Percentiles rank a stretch among this genome's conserved stretches.
Evolutionary conservation across 139 green algal species (phyloP).

Genomic region (Tetraselmis striata): DNA sequence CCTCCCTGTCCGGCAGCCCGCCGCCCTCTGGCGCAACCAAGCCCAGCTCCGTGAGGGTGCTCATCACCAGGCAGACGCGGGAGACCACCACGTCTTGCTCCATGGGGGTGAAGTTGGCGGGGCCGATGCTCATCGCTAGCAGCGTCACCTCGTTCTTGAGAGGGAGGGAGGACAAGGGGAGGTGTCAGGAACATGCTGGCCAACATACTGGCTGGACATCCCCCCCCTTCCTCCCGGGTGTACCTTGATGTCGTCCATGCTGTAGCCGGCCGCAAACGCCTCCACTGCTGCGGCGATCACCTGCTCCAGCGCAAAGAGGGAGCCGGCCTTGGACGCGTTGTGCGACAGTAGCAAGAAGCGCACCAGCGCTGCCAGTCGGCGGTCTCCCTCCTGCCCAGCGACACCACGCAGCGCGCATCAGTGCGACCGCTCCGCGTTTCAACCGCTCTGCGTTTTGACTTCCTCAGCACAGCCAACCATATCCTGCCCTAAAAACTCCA

Average conservation of each 20-base stretch:
- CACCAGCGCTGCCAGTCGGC: not conserved
- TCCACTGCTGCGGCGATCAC: not conserved
- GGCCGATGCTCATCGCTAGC: not conserved
- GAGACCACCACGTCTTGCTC: not conserved
- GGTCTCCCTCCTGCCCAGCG: not conserved
- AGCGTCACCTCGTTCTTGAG: not conserved
- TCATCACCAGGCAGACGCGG: not conserved
- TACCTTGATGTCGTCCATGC: not conserved
- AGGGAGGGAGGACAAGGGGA: not conserved
- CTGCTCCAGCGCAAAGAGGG: not conserved
- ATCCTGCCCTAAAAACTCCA: too few relatives aligned
- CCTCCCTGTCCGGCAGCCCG: not conserved
- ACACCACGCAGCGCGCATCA: too few relatives aligned
- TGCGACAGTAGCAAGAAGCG: not conserved
- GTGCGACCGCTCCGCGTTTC: too few relatives aligned
- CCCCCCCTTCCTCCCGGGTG: too few relatives aligned
- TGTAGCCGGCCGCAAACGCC: not conserved
- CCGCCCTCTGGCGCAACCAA: not conserved
- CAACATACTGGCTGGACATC: too few relatives aligned
- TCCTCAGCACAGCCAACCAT: too few relatives aligned
- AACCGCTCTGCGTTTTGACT: too few relatives aligned
- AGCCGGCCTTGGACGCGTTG: not conserved
- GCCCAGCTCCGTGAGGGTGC: not conserved
- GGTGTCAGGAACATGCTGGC: too few relatives aligned
- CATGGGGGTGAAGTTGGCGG: not conserved